Percentiles rank a stretch among this genome's conserved stretches.
Evolutionary conservation across 2,329 filamentous ascomycete genomes (phyloP).

Genomic region (Phoma sp.): DNA sequence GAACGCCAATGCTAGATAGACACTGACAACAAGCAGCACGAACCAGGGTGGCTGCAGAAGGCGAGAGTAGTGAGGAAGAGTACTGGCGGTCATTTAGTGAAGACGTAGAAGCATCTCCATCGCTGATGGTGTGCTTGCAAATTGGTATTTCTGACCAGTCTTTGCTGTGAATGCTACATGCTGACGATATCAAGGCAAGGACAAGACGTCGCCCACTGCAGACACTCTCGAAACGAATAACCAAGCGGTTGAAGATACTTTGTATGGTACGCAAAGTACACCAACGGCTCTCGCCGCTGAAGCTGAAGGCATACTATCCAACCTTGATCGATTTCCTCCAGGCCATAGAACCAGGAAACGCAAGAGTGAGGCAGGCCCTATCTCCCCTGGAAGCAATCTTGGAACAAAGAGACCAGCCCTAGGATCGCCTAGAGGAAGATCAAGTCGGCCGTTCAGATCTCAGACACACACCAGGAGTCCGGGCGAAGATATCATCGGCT

Average conservation of each 20-base stretch:
- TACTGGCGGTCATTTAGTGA: neutral
- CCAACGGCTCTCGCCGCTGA: slow-evolving; percentile 25
- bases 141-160: too few species aligned
- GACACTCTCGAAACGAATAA: neutral
- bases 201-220: too few species aligned
- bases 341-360: slow-evolving; percentile 19
- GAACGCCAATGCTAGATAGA: too few species aligned
- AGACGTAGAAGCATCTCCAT: neutral
- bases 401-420: too few species aligned
- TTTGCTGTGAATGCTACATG: too few species aligned
- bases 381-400: too few species aligned
- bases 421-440: too few species aligned
- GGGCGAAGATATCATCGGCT: too few species aligned
- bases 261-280: neutral
- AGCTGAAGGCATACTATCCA: slow-evolving; percentile 26
- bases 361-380: slow-evolving; percentile 19
- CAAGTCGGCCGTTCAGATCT: too few species aligned
- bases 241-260: neutral
- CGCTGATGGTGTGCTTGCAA: too few species aligned
- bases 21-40: slow-evolving; percentile 3
- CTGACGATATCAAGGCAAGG: too few species aligned
- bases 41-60: neutral
- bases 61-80: neutral
- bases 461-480: too few species aligned
- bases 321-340: slow-evolving; percentile 29